These are phyloP conservation scores for Crithidia fasciculata DNA, from an alignment of 208 protist species.

Conservation along the genomic window DNA sequence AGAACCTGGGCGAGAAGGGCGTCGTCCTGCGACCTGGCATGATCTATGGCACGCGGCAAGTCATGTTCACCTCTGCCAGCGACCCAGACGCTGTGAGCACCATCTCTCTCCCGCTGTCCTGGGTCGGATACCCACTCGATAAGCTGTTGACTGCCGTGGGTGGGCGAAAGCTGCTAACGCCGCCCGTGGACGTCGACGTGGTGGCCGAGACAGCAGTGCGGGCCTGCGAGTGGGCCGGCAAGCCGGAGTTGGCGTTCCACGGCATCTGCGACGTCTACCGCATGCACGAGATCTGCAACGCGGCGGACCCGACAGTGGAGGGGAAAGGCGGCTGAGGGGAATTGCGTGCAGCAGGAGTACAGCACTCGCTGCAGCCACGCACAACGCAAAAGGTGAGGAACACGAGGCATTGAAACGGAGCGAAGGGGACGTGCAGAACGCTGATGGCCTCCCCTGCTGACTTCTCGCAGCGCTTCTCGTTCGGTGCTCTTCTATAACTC, in stretches of 20 bases:
- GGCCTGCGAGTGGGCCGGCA: constrained; percentile 49
- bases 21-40: constrained; percentile 78
- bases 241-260: constrained; percentile 28
- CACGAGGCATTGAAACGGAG: no score
- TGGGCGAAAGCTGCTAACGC: constrained; percentile 57
- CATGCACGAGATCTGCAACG: constrained; percentile 67
- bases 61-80: constrained; percentile 25
- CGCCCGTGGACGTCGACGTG: constrained; percentile 67
- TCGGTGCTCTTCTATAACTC: no score
- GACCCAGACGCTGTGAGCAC: constrained; percentile 37
- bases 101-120: constrained; percentile 63
- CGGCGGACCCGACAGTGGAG: constrained; percentile 3
- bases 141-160: constrained; percentile 53
- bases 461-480: no score
- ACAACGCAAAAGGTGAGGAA: no score
- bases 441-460: no score
- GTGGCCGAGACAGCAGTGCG: constrained; percentile 76
- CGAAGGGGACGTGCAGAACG: no score
- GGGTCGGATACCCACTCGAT: constrained; percentile 70
- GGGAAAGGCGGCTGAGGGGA: background rate
- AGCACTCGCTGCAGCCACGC: no score
- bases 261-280: constrained; percentile 65
- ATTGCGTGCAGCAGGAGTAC: no score
- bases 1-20: constrained; percentile 55
- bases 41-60: constrained; percentile 82